Percentiles rank a stretch among this genome's conserved stretches.
phyloP scores from a whole-genome alignment of 73 alveolate genomes.

The Halteria grandinella region DNA sequence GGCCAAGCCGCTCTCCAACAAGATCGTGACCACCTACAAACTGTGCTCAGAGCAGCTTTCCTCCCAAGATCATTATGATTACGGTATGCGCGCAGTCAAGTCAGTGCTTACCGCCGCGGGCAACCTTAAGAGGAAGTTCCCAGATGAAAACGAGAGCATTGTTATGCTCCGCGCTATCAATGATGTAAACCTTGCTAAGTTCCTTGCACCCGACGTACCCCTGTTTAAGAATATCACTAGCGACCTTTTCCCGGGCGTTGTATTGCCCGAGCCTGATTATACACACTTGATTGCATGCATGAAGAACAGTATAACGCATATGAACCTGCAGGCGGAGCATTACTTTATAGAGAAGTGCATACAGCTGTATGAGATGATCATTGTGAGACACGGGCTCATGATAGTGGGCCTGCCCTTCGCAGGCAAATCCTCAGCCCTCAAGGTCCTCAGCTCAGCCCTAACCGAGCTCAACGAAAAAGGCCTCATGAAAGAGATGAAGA shows the following conservation, averaged over 20 bases:
- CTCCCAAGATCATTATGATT: constrained; percentile 97
- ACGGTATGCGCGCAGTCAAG: constrained; percentile 98
- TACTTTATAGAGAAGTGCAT: constrained; percentile 95
- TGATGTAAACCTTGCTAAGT: constrained; percentile 98
- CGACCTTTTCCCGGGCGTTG: constrained; percentile 98
- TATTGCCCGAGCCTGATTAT: constrained; percentile 97
- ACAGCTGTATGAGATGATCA: constrained; percentile 97
- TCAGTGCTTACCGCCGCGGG: constrained; percentile 98
- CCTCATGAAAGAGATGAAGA: constrained; percentile 90
- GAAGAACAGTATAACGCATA: constrained; percentile 72
- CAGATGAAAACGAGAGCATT: constrained; percentile 96
- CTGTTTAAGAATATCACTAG: constrained; percentile 95
- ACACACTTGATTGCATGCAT: constrained; percentile 86
- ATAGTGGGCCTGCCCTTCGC: constrained; percentile 98
- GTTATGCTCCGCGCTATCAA: constrained; percentile 97
- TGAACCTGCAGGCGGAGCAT: constrained; percentile 91
- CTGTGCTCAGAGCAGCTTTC: constrained; percentile 97
- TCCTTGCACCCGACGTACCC: constrained; percentile 96
- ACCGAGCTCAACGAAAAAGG: constrained; percentile 94
- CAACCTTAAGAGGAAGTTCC: constrained; percentile 92
- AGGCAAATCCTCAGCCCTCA: constrained; percentile 97
- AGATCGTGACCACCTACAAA: constrained; percentile 96
- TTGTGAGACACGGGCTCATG: constrained; percentile 99
- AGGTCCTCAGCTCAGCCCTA: constrained; percentile 93
- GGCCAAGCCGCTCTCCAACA: constrained; percentile 93